phyloP scores from a whole-genome alignment of 1,284 basidiomycete genomes.

The Porodaedalea pini region DNA sequence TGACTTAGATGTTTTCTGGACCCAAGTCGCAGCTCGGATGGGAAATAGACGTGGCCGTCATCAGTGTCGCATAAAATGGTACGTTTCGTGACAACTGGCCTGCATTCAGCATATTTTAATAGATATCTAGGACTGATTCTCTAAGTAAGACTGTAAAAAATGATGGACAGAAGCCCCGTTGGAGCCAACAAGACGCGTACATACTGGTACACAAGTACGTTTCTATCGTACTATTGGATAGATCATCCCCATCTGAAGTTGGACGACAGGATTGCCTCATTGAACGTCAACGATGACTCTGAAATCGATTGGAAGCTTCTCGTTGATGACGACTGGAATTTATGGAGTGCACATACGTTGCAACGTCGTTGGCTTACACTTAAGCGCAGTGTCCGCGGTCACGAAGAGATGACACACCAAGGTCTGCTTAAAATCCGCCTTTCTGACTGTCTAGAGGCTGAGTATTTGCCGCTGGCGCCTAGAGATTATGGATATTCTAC shows the following conservation, averaged over 20 bases:
- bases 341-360: slow-evolving; percentile 75
- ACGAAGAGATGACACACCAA: slow-evolving; percentile 72
- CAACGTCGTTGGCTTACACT: slow-evolving; percentile 76
- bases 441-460: no score
- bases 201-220: slow-evolving; percentile 78
- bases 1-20: slow-evolving; percentile 81
- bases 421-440: slow-evolving; percentile 39
- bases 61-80: slow-evolving; percentile 86
- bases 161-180: slow-evolving; percentile 63
- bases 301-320: slow-evolving; percentile 81
- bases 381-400: slow-evolving; percentile 69
- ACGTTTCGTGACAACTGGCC: slow-evolving; percentile 12
- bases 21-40: slow-evolving; percentile 70
- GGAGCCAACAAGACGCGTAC: slow-evolving; percentile 70
- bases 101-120: slow-evolving; percentile 5
- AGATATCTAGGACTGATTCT: slow-evolving; percentile 58
- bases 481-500: slow-evolving; percentile 80
- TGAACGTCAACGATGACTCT: slow-evolving; percentile 73
- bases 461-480: no score
- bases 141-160: slow-evolving; percentile 69
- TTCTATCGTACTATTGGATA: not conserved
- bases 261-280: slow-evolving; percentile 56
- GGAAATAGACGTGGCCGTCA: slow-evolving; percentile 67
- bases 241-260: slow-evolving; percentile 13
- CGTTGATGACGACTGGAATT: slow-evolving; percentile 69